A percentile compares a stretch with the other conserved stretches of the same genome.
phyloP scores from a whole-genome alignment of 2,329 filamentous ascomycete species.

The Pseudogymnoascus sp. region DNA sequence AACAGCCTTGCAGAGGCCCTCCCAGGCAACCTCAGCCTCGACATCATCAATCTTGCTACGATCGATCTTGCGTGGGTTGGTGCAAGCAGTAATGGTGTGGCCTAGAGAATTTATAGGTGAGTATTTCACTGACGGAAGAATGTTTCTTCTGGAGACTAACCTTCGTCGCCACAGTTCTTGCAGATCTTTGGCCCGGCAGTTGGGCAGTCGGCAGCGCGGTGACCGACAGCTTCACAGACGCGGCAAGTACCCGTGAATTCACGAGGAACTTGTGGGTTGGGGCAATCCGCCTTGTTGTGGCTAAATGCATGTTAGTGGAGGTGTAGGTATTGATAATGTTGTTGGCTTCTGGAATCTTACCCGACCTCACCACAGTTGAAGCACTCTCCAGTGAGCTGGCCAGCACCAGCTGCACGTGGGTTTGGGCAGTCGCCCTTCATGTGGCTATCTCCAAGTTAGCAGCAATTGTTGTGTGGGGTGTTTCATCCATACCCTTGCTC shows the following conservation, averaged over 20 bases:
- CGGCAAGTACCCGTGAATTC: constrained; percentile 50
- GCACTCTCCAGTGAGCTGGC: constrained; percentile 16
- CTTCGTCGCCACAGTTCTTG: constrained; percentile 52
- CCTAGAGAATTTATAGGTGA: constrained; percentile 31
- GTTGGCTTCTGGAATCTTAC: constrained; percentile 29
- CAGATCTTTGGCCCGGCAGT: constrained; percentile 47
- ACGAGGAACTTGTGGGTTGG: constrained; percentile 41
- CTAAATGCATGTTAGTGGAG: constrained; percentile 26
- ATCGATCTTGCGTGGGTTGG: constrained; percentile 50
- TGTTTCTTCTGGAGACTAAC: constrained; percentile 29
- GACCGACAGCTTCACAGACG: constrained; percentile 44
- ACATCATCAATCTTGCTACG: constrained; percentile 41
- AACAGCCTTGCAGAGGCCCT: constrained; percentile 43
- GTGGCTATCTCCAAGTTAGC: constrained; percentile 10
- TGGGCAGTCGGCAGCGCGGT: constrained; percentile 55
- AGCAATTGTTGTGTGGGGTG: not conserved
- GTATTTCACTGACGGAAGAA: not conserved
- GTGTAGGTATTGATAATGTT: constrained; percentile 26
- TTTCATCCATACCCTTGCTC: constrained; percentile 35
- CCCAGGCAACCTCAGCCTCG: constrained; percentile 49
- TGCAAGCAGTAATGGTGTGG: constrained; percentile 48
- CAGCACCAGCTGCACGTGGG: constrained; percentile 15
- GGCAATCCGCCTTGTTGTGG: constrained; percentile 55
- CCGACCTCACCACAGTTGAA: constrained; percentile 56
- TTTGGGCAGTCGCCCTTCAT: constrained; percentile 19